These are phyloP conservation scores for Tetrapyrgos nigripes DNA, from an alignment of 1,284 basidiomycete genomes.

Conservation along the genomic window DNA sequence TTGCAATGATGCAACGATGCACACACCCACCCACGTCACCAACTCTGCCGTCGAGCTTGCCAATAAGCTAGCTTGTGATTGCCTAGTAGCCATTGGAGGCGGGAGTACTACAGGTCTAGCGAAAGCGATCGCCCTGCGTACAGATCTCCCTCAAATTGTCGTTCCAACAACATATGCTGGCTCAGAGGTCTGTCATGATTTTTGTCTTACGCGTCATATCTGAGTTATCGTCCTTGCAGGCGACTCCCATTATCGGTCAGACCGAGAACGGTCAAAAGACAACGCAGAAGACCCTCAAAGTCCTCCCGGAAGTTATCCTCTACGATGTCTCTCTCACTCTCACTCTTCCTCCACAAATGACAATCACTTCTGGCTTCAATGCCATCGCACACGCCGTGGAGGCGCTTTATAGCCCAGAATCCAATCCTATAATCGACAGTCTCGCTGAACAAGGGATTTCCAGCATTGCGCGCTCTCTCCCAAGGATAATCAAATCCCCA, in stretches of 20 bases:
- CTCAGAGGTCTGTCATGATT: conserved; percentile 36
- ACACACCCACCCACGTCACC: conserved; percentile 50
- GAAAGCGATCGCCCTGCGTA: conserved; percentile 49
- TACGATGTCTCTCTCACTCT: conserved; percentile 53
- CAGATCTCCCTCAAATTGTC: conserved; percentile 48
- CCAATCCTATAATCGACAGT: conserved; percentile 48
- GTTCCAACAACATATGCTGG: conserved; percentile 54
- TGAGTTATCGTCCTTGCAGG: conserved; percentile 16
- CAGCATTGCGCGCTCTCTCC: conserved; percentile 41
- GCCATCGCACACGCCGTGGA: conserved; percentile 54
- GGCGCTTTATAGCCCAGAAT: conserved; percentile 44
- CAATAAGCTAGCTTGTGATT: conserved; percentile 41
- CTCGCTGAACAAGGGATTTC: conserved; percentile 48
- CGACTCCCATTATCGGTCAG: conserved; percentile 51
- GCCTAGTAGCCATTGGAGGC: conserved; percentile 48
- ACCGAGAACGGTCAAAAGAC: conserved; percentile 50
- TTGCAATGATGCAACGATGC: conserved; percentile 48
- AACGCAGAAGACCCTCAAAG: conserved; percentile 45
- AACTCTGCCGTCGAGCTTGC: conserved; percentile 39
- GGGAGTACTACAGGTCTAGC: conserved; percentile 50
- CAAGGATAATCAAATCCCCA: conserved; percentile 37
- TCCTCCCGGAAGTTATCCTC: conserved; percentile 50
- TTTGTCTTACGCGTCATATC: background rate
- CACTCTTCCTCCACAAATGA: conserved; percentile 45
- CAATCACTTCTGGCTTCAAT: conserved; percentile 50